A percentile compares a stretch with the other conserved stretches of the same genome.
These are phyloP conservation scores for Phalaenopsis hybrid DNA, from an alignment of 116 monocot genomes.

Conservation along the genomic window DNA sequence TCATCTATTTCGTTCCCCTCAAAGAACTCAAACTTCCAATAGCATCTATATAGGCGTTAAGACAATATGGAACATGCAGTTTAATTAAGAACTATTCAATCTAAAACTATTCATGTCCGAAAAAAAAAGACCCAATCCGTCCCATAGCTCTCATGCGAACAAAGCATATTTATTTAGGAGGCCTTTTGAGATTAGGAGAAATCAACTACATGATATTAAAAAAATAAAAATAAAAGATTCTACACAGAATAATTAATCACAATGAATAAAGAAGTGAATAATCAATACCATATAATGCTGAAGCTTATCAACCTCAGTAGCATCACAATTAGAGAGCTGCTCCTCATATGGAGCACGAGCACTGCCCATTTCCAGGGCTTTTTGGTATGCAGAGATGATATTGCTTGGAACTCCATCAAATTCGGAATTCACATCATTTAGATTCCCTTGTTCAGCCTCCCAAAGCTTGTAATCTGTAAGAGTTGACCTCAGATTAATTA, in stretches of 20 bases:
- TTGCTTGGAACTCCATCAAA: constrained; percentile 60
- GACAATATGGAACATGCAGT: background rate
- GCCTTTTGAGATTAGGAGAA: background rate
- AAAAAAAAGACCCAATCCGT: background rate
- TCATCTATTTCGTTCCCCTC: background rate
- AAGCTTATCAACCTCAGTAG: constrained; percentile 55
- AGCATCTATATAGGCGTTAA: background rate
- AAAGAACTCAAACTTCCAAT: background rate
- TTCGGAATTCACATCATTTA: constrained; percentile 32
- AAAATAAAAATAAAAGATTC: background rate
- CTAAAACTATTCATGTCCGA: background rate
- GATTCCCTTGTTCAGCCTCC: constrained; percentile 76
- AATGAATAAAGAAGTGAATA: background rate
- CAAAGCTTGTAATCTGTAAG: constrained; percentile 68
- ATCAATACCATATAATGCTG: constrained; percentile 63
- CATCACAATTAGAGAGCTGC: constrained; percentile 32
- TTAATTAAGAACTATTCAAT: background rate
- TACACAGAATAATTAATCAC: background rate
- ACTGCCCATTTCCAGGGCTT: constrained; percentile 69
- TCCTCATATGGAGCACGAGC: constrained; percentile 62
- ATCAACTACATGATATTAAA: background rate
- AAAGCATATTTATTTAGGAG: background rate
- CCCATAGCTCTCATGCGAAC: background rate
- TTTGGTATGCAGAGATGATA: constrained; percentile 62
- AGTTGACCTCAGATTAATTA: constrained; percentile 50